Base-by-base conservation (phyloP, 345 rosid genomes). In the Syzygium jambos region DNA sequence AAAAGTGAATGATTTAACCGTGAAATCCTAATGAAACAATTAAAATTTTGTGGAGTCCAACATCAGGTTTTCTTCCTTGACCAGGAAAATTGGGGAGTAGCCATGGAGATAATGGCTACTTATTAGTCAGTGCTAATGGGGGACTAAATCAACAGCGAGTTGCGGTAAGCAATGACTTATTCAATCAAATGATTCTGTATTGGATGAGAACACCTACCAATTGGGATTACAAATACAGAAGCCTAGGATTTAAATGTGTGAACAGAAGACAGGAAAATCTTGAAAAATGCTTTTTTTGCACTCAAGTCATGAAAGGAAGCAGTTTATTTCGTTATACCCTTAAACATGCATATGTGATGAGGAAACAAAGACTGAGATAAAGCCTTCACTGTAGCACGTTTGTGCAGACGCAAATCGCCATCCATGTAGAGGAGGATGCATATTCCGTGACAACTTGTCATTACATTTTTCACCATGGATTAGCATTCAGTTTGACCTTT, bases 121-220 rank as follows among this genome's bases (percentile, higher is more conserved):
- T 95, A 55, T 85, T 94, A 90, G 95, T 97, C 85, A 96, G 98
- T 91, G 98, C 98, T 56, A 96, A 96, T 87, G 99, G 98, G 19
- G 98, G 98, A 73, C 98, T 97, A 86, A 96, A 97, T 91, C 99
- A 97, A 89, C 99, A 97, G 85, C 91, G 99, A 46, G 98, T 97
- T 5, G 99, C 98, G 65, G 99, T 96, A 92, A 95, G 98, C 92
- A 61, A 89, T 49, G 9, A 51, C 78, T 23, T 53, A 2, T 59
- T 46, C 41, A 63, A 61, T 73, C 14, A 38, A 19, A 12, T 73
- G 82, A 73, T 73, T 73, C 49, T 19, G 27, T 19, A 73, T 2
- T 73, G 82, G 27, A 10, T 73, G 19, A 73, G 11, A 38, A 73
- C 1, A 14, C 82, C 2, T 38, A 22, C 38, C 82, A 73, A 43